Percentiles rank a stretch among this genome's conserved stretches.
Evolutionary conservation across 345 rosid genomes (phyloP).

Genomic region (Dipteronia sinensis): DNA sequence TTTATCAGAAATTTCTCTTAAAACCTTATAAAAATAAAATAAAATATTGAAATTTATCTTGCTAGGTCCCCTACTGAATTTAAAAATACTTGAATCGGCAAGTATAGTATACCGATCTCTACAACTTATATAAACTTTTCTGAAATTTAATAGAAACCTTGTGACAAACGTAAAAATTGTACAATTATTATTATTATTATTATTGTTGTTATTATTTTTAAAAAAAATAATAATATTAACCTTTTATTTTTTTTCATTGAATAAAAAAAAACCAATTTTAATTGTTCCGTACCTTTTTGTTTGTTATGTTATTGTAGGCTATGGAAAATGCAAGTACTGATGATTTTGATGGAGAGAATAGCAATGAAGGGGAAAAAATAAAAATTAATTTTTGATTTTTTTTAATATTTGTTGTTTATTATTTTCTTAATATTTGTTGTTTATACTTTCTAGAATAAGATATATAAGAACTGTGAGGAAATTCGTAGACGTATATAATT

Average conservation of each 20-base stretch:
- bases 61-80: too few species aligned
- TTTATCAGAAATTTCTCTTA: not conserved
- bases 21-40: too few species aligned
- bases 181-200: too few species aligned
- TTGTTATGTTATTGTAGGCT: slow-evolving; percentile 36
- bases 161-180: too few species aligned
- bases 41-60: not conserved
- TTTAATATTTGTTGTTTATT: too few species aligned
- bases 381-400: not conserved
- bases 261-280: not conserved
- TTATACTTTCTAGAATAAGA: not conserved
- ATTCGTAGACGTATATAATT: not conserved
- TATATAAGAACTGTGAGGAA: not conserved
- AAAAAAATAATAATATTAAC: too few species aligned
- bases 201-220: too few species aligned
- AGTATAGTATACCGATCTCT: too few species aligned
- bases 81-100: too few species aligned
- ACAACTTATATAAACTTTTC: too few species aligned
- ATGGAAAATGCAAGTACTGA: slow-evolving; percentile 57
- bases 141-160: too few species aligned
- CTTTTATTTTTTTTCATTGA: too few species aligned
- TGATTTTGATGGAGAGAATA: not conserved
- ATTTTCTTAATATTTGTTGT: not conserved
- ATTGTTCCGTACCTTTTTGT: not conserved
- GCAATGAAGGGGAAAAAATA: not conserved